Evolutionary conservation across 352 stramenopile species (phyloP).

Genomic region (Globisporangium heterothallicum): DNA sequence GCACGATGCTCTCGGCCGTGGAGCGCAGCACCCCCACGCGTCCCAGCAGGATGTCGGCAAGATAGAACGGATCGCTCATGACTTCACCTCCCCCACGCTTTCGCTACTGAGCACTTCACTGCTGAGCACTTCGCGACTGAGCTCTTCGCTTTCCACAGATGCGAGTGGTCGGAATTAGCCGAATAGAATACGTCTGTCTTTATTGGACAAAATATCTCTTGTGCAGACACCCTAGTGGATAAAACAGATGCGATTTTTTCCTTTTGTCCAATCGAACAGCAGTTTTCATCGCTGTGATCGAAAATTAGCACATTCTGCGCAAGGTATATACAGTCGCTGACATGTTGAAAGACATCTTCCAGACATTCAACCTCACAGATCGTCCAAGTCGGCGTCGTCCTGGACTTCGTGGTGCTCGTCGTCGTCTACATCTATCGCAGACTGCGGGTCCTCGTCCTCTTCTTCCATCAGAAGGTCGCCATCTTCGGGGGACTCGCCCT

Average conservation of each 20-base stretch:
- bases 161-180: slow-evolving; percentile 4
- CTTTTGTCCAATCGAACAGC: slow-evolving; percentile 8
- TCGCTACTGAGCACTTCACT: not conserved
- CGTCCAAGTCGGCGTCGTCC: slow-evolving; percentile 16
- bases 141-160: not conserved
- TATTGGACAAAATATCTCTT: slow-evolving; percentile 23
- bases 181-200: not conserved
- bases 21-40: slow-evolving; percentile 79
- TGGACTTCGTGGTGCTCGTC: slow-evolving; percentile 29
- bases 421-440: slow-evolving; percentile 25
- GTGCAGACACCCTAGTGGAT: not conserved
- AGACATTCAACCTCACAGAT: not conserved
- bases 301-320: too few species aligned
- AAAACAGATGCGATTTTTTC: slow-evolving; percentile 1
- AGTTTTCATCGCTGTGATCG: too few species aligned
- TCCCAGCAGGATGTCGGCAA: slow-evolving; percentile 80
- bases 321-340: slow-evolving; percentile 2
- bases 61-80: slow-evolving; percentile 87
- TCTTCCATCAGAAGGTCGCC: slow-evolving; percentile 32
- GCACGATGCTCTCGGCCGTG: slow-evolving; percentile 80
- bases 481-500: not conserved
- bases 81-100: not conserved
- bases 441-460: slow-evolving; percentile 22
- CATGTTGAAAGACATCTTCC: not conserved
- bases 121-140: not conserved